These are phyloP conservation scores for Aspergillus sclerotialis DNA, from an alignment of 2,329 filamentous ascomycete genomes.

Conservation along the genomic window DNA sequence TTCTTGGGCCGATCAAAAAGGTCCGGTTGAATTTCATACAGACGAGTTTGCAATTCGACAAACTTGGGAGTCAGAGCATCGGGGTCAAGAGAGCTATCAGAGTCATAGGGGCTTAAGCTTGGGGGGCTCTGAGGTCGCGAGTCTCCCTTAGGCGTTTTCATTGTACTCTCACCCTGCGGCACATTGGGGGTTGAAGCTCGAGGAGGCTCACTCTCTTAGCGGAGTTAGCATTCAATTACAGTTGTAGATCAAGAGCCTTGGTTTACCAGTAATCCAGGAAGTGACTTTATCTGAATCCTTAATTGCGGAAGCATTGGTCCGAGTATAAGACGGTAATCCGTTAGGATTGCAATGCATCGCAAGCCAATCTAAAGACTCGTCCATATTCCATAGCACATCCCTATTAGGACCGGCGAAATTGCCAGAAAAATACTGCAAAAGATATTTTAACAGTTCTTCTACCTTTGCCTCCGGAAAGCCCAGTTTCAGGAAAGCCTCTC, in stretches of 20 bases:
- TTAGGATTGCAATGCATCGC: conserved; percentile 65
- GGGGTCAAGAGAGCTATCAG: conserved; percentile 64
- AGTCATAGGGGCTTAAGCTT: conserved; percentile 26
- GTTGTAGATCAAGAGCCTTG: conserved; percentile 6
- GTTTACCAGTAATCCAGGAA: conserved; percentile 32
- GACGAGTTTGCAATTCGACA: conserved; percentile 62
- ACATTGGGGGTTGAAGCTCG: conserved; percentile 19
- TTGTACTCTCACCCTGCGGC: conserved; percentile 15
- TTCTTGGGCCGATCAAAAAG: conserved; percentile 37
- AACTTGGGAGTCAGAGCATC: conserved; percentile 71
- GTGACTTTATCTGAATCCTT: conserved; percentile 24
- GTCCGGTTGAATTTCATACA: conserved; percentile 56
- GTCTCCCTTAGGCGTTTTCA: conserved; percentile 18
- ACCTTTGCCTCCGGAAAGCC: conserved; percentile 62
- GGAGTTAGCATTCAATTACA: conserved; percentile 18
- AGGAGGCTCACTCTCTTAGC: conserved; percentile 22
- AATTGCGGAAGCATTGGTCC: conserved; percentile 21
- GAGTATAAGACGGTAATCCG: conserved; percentile 67
- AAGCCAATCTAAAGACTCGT: conserved; percentile 85
- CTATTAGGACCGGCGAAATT: conserved; percentile 47
- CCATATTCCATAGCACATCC: conserved; percentile 73
- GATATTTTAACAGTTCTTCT: conserved; percentile 56
- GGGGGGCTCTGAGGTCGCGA: conserved; percentile 18
- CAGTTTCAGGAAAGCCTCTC: conserved; percentile 61
- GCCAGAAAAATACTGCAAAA: conserved; percentile 61